A percentile compares a stretch with the other conserved stretches of the same genome.
Conservation (phyloP, 2,329 filamentous ascomycete genomes). For the Dendrostoma leiphaemia region DNA sequence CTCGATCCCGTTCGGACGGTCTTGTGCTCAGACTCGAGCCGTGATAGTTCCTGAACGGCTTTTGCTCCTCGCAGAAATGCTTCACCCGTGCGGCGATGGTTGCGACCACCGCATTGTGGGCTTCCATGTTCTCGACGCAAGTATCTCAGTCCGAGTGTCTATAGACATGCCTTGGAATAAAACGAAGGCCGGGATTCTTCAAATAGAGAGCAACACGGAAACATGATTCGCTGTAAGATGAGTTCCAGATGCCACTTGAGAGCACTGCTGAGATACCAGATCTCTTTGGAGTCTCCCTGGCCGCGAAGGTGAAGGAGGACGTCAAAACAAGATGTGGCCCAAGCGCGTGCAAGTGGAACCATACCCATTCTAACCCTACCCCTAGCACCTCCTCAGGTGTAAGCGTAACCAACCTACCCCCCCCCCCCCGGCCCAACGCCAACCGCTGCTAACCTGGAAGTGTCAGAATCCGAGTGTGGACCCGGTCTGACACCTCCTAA, state of each 20-base stretch:
- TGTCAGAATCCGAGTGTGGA: background rate
- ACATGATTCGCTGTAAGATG: too few species aligned
- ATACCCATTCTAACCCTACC: background rate
- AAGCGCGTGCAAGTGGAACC: background rate
- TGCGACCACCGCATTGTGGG: conserved; percentile 43
- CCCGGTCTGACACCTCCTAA: background rate
- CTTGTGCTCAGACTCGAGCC: conserved; percentile 77
- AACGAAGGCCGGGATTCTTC: too few species aligned
- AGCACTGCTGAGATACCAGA: too few species aligned
- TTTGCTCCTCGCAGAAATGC: conserved; percentile 39
- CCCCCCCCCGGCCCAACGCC: too few species aligned
- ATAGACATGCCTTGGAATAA: too few species aligned
- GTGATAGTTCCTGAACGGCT: conserved; percentile 72
- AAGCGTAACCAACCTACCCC: too few species aligned
- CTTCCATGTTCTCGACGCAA: conserved; percentile 32
- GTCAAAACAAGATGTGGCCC: background rate
- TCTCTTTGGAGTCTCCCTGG: too few species aligned
- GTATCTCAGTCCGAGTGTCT: too few species aligned
- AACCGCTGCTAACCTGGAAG: too few species aligned
- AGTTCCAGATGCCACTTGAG: background rate
- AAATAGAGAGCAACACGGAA: too few species aligned
- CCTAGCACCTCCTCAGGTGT: too few species aligned
- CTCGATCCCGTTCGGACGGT: conserved; percentile 43
- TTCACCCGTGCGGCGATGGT: conserved; percentile 41
- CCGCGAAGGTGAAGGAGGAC: background rate